These are phyloP conservation scores for Chlorella sp. DNA, from an alignment of 139 green algal species.

Conservation along the genomic window DNA sequence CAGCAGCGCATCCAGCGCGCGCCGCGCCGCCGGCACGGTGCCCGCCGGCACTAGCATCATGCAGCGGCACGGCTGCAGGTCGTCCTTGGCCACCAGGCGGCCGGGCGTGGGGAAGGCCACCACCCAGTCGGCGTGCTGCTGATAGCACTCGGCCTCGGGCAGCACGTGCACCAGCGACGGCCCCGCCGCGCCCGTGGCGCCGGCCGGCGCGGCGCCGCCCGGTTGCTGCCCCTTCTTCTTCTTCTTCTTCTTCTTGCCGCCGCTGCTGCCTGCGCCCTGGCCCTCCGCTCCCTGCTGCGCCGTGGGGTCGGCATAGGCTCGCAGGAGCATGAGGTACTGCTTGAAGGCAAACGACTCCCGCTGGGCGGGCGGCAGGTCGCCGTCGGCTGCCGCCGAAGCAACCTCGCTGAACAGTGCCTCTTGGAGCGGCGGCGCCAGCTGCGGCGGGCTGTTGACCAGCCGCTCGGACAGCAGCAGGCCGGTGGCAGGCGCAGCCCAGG, in stretches of 20 bases:
- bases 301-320: constrained; percentile 63
- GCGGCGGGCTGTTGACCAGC: constrained; percentile 85
- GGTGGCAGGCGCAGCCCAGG: constrained; percentile 43
- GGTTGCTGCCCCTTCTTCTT: constrained; percentile 15
- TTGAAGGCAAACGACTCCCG: constrained; percentile 60
- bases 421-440: constrained; percentile 81
- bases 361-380: constrained; percentile 58
- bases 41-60: constrained; percentile 53
- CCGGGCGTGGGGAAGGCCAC: constrained; percentile 72
- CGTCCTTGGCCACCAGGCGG: constrained; percentile 52
- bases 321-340: constrained; percentile 67
- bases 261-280: neutral
- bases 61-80: constrained; percentile 56
- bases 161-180: constrained; percentile 8
- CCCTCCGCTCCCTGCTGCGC: constrained; percentile 7
- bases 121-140: constrained; percentile 59
- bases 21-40: constrained; percentile 34
- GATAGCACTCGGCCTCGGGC: constrained; percentile 90
- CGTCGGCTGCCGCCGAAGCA: constrained; percentile 58
- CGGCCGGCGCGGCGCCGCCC: too few species aligned
- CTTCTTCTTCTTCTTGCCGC: constrained; percentile 19
- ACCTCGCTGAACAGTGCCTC: constrained; percentile 85
- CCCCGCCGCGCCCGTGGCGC: neutral
- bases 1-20: constrained; percentile 50
- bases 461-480: constrained; percentile 88